Conservation (phyloP, 2,329 filamentous ascomycete genomes). For the Pyrenophora teres region DNA sequence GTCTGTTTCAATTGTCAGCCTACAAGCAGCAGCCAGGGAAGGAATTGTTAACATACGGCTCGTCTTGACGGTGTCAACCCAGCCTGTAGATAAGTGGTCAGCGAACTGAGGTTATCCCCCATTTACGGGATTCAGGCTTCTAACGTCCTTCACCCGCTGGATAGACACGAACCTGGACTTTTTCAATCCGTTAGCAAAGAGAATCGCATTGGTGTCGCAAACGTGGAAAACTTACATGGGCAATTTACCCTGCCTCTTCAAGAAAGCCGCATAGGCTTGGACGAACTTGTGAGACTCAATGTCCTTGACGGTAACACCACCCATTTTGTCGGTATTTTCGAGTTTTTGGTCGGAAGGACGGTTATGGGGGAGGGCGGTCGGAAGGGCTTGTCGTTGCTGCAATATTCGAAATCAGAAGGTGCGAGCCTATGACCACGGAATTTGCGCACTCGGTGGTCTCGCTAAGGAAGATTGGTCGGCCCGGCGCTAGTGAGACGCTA, state of each 20-base stretch:
- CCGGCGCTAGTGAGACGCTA: conserved; percentile 16
- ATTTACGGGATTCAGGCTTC: conserved; percentile 61
- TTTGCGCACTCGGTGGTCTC: conserved; percentile 22
- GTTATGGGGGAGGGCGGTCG: conserved; percentile 17
- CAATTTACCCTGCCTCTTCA: conserved; percentile 94
- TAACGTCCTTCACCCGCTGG: conserved; percentile 37
- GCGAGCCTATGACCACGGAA: conserved; percentile 1
- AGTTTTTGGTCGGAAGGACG: conserved; percentile 12
- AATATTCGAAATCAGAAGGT: conserved; percentile 7
- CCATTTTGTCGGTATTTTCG: conserved; percentile 71
- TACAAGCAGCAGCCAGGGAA: background rate
- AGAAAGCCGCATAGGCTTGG: conserved; percentile 80
- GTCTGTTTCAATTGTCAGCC: conserved; percentile 49
- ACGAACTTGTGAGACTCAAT: conserved; percentile 93
- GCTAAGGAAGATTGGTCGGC: conserved; percentile 29
- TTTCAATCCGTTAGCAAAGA: conserved; percentile 25
- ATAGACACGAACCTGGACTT: conserved; percentile 68
- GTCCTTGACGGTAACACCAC: conserved; percentile 82
- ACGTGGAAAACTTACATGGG: conserved; percentile 59
- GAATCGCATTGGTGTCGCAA: background rate
- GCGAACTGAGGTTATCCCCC: conserved; percentile 54
- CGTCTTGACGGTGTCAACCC: conserved; percentile 99
- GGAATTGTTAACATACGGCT: conserved; percentile 54
- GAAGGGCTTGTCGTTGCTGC: conserved; percentile 30
- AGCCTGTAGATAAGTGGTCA: conserved; percentile 69